Evolutionary conservation across 2,329 filamentous ascomycete species (phyloP), one percentile per base, ranked within the genome.

Genomic region (Penicillium decumbens): DNA sequence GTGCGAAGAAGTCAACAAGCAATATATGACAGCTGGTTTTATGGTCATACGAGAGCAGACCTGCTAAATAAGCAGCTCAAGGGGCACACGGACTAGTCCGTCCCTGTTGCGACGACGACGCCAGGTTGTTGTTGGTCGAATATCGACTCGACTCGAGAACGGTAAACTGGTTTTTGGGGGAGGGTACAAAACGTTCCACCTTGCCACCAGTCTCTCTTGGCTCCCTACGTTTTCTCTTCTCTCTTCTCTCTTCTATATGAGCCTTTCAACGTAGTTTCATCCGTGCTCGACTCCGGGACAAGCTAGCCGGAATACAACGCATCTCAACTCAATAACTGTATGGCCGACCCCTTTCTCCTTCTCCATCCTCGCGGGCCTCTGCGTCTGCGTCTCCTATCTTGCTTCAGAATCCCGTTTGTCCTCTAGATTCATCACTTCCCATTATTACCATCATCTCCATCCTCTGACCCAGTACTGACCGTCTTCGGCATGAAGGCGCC

Each of bases 291-390:
- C n/a, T 35, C 8, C 32, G 2, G 32, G 32, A 15, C 32, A 20
- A 15, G 15, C 32, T 35, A 35, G 32, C 32, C n/a, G 9, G 32
- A 39, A 24, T 25, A 24, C 37, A 24, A 39, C 37, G 25, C 37
- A 13, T 25, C 37, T 39, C 15, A 25, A 13, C 37, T 25, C 37
- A 35, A 35, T 39, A 37, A 41, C 24, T 37, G 48, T 46, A 45
- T 50, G 48, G 32, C 48, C 43, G 48, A 38, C 48, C 48, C 39
- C 20, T 39, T 39, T 25, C n/a, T 43, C 30, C 37, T 15, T 32
- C 42, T 44, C 13, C 15, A 41, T 20, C 30, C 32, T 35, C 32
- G 32, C 10, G 15, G 32, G 7, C 4, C 7, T 20, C 20, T 27
- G 24, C 37, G 23, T 25, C 37, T 24, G 37, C 37, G 10, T 25